Conservation (phyloP, 257 asterid species). For the Solanum appendiculatum region DNA sequence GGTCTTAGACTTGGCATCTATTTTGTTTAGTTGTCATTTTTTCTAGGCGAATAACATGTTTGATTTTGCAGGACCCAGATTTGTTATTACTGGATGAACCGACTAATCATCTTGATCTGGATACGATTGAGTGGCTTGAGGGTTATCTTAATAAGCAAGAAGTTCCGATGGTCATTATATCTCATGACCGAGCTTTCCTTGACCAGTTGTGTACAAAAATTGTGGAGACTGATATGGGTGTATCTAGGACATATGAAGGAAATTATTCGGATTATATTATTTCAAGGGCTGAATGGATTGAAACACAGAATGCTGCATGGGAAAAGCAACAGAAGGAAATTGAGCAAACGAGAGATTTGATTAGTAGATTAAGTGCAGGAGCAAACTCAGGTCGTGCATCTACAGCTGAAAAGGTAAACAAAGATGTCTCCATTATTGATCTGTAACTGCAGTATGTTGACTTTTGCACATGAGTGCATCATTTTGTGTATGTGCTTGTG, state of each 20-base stretch:
- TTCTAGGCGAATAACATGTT: conserved; percentile 9
- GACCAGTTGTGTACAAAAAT: conserved; percentile 93
- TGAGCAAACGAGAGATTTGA: conserved; percentile 67
- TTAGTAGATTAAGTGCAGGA: conserved; percentile 82
- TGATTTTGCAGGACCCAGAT: conserved; percentile 70
- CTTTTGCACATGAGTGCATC: background rate
- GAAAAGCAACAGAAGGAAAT: conserved; percentile 95
- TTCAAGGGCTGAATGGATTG: conserved; percentile 75
- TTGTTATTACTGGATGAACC: conserved; percentile 91
- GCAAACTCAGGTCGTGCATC: conserved; percentile 99
- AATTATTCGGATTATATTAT: conserved; percentile 70
- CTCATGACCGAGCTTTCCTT: conserved; percentile 96
- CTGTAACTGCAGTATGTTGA: background rate
- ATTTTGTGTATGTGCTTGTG: background rate
- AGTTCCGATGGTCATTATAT: conserved; percentile 98
- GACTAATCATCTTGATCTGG: conserved; percentile 96
- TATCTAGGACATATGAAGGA: conserved; percentile 78
- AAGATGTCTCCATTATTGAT: background rate
- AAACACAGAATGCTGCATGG: conserved; percentile 91
- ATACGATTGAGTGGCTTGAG: conserved; percentile 97
- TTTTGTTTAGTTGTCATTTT: background rate
- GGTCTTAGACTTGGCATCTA: background rate
- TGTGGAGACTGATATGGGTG: conserved; percentile 97
- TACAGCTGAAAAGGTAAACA: conserved; percentile 85
- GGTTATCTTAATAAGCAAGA: conserved; percentile 86